A percentile compares a stretch with the other conserved stretches of the same genome.
Evolutionary conservation across 148 eudicot species (phyloP).

Genomic region (Camellia lanceoleosa): DNA sequence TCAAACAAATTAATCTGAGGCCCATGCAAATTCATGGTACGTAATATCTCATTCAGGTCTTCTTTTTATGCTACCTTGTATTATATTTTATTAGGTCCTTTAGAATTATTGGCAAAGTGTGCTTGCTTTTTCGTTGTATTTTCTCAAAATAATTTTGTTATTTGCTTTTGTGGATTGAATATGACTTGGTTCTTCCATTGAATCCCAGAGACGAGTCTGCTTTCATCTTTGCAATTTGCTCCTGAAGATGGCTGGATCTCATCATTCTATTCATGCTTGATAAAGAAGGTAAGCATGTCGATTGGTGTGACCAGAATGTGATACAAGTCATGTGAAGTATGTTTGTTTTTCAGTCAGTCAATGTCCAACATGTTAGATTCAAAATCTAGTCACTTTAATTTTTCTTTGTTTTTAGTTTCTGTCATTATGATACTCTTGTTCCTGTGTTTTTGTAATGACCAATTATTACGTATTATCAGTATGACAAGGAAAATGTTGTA

Average conservation of each 20-base stretch:
- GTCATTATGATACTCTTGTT: not conserved
- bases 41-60: not conserved
- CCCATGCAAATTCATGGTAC: too few species aligned
- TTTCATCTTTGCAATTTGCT: constrained; percentile 68
- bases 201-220: constrained; percentile 64
- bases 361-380: not conserved
- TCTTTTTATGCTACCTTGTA: not conserved
- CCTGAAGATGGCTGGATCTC: constrained; percentile 87
- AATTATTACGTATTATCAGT: constrained; percentile 37
- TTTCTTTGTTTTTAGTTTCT: not conserved
- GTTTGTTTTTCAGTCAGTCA: not conserved
- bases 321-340: not conserved
- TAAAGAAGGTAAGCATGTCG: constrained; percentile 60
- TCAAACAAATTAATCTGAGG: not conserved
- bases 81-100: not conserved
- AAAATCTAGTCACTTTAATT: not conserved
- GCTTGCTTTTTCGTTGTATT: not conserved
- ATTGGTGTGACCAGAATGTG: not conserved
- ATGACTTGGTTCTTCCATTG: constrained; percentile 16
- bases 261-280: constrained; percentile 82
- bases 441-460: too few species aligned
- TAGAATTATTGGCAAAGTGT: not conserved
- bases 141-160: not conserved
- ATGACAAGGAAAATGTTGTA: constrained; percentile 76
- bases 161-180: not conserved